Evolutionary conservation across 257 asterid species (phyloP).

Genomic region (Dorcoceras hygrometricum): DNA sequence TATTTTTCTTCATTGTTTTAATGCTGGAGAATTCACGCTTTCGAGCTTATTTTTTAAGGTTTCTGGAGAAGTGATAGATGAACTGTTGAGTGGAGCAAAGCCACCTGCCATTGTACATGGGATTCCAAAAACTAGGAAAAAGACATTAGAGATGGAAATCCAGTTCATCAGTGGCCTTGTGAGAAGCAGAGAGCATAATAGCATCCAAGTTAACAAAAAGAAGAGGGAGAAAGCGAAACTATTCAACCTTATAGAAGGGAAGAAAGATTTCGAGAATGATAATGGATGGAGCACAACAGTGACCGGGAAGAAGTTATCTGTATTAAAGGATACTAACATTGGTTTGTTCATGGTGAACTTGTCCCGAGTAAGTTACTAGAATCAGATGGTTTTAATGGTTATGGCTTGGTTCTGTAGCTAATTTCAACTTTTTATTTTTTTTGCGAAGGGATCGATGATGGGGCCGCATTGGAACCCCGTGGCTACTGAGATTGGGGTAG

Average conservation of each 20-base stretch:
- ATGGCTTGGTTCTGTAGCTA: background rate
- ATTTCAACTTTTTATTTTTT: background rate
- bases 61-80: slow-evolving; percentile 50
- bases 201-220: slow-evolving; percentile 39
- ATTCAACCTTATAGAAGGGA: slow-evolving; percentile 57
- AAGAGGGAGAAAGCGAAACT: slow-evolving; percentile 25
- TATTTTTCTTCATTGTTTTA: background rate
- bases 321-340: slow-evolving; percentile 39
- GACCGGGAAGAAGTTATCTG: slow-evolving; percentile 43
- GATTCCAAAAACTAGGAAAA: slow-evolving; percentile 22
- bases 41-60: slow-evolving; percentile 37
- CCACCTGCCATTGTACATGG: slow-evolving; percentile 57
- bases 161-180: slow-evolving; percentile 33
- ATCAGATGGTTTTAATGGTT: background rate
- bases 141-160: slow-evolving; percentile 34
- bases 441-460: slow-evolving; percentile 81
- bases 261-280: slow-evolving; percentile 68
- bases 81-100: slow-evolving; percentile 39
- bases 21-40: background rate
- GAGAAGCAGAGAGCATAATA: slow-evolving; percentile 27
- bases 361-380: slow-evolving; percentile 49
- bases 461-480: slow-evolving; percentile 95
- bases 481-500: slow-evolving; percentile 64
- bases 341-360: slow-evolving; percentile 86
- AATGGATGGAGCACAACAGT: slow-evolving; percentile 89